phyloP scores from a whole-genome alignment of 345 rosid genomes.

The Turnera subulata region DNA sequence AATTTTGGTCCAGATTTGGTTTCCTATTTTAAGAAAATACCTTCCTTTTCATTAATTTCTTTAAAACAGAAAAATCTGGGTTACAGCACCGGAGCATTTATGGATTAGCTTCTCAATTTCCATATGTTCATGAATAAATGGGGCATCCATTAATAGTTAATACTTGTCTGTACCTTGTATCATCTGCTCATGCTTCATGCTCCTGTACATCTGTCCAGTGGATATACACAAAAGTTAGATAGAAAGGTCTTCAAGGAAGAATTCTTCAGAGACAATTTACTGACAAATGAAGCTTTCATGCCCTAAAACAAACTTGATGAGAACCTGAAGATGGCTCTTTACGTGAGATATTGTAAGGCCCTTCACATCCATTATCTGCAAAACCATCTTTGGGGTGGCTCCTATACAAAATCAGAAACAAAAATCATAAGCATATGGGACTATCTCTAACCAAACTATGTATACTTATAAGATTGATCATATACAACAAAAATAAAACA shows the following conservation, averaged over 20 bases:
- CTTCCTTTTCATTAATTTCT: too few species aligned
- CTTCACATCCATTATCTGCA: slow-evolving; percentile 57
- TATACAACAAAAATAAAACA: too few species aligned
- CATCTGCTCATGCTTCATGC: slow-evolving; percentile 62
- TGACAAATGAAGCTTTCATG: background rate
- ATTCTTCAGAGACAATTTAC: background rate
- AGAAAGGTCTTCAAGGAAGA: background rate
- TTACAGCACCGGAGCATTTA: too few species aligned
- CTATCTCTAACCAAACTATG: too few species aligned
- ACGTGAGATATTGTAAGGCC: slow-evolving; percentile 71
- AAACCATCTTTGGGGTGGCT: slow-evolving; percentile 69
- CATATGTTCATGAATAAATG: too few species aligned
- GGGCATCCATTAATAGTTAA: background rate
- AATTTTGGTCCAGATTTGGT: too few species aligned
- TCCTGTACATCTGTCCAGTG: slow-evolving; percentile 56
- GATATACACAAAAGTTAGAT: background rate
- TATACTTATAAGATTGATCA: too few species aligned
- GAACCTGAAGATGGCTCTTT: slow-evolving; percentile 82
- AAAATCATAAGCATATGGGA: background rate
- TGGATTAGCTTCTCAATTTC: too few species aligned
- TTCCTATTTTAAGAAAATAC: too few species aligned
- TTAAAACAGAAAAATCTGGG: too few species aligned
- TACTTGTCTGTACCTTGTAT: slow-evolving; percentile 39
- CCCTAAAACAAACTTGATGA: background rate
- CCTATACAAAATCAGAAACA: slow-evolving; percentile 21